These are phyloP conservation scores for Pichia sp. DNA, from an alignment of 1,139 yeast species.

Conservation along the genomic window DNA sequence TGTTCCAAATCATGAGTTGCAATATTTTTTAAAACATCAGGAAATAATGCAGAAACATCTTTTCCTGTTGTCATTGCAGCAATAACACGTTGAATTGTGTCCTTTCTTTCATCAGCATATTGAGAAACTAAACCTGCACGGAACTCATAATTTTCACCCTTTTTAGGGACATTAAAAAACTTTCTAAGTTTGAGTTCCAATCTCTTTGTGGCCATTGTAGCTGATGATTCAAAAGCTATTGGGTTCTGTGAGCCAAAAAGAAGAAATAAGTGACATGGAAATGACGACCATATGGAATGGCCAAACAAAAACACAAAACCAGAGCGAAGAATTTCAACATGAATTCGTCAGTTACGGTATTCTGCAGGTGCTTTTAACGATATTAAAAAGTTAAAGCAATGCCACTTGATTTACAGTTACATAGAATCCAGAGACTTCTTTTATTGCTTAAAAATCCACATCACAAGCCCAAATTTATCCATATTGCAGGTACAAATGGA, in stretches of 20 bases:
- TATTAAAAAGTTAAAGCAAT: conserved; percentile 20
- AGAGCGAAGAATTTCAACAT: background rate
- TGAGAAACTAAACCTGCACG: conserved; percentile 89
- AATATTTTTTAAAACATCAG: conserved; percentile 91
- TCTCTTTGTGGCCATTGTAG: conserved; percentile 14
- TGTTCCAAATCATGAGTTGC: conserved; percentile 97
- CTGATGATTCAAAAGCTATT: background rate
- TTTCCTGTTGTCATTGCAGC: conserved; percentile 99
- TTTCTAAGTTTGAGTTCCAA: conserved; percentile 46
- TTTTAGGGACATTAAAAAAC: conserved; percentile 53
- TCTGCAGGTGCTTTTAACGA: background rate
- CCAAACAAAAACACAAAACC: background rate
- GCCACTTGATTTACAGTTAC: conserved; percentile 61
- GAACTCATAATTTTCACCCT: conserved; percentile 81
- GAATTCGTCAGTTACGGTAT: background rate
- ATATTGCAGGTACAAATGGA: conserved; percentile 92
- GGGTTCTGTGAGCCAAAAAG: background rate
- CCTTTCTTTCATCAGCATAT: conserved; percentile 89
- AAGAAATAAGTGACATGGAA: background rate
- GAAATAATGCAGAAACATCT: conserved; percentile 90
- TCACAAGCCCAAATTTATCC: conserved; percentile 57
- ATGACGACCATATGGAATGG: background rate
- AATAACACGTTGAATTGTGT: conserved; percentile 93
- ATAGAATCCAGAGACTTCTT: conserved; percentile 13
- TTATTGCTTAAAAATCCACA: conserved; percentile 15